Evolutionary conservation across 2,329 filamentous ascomycete genomes (phyloP).

Genomic region (Coniochaeta ligniaria): DNA sequence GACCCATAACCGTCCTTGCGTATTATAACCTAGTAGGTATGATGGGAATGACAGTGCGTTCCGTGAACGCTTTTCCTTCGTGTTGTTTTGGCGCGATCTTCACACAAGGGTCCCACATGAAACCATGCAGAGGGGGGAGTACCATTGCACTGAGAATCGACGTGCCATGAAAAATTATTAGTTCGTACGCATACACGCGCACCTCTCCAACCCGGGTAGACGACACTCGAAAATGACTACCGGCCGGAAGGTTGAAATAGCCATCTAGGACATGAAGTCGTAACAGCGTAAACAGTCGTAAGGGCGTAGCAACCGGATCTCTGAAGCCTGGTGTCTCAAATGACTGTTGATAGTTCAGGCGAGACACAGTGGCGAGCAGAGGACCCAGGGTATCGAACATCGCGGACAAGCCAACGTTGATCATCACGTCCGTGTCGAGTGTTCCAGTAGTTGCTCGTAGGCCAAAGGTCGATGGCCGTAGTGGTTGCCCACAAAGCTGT

Average conservation of each 20-base stretch:
- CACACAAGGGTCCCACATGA: not conserved
- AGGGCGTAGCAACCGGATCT: conserved; percentile 1
- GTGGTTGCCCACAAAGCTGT: conserved; percentile 3
- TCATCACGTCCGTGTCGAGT: not conserved
- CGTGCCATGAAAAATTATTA: not conserved
- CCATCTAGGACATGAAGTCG: conserved; percentile 6
- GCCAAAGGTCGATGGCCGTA: conserved; percentile 1
- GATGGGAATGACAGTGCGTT: not conserved
- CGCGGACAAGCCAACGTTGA: conserved; percentile 1
- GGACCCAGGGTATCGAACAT: not conserved
- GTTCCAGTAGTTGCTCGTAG: not conserved
- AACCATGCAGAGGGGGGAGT: not conserved
- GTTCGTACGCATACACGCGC: not conserved
- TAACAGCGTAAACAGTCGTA: conserved; percentile 5
- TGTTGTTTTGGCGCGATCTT: not conserved
- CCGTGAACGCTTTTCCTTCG: not conserved
- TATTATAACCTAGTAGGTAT: not conserved
- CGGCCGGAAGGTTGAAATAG: conserved; percentile 1
- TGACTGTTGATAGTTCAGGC: not conserved
- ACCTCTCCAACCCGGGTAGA: not conserved
- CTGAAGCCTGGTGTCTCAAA: not conserved
- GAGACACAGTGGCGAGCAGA: not conserved
- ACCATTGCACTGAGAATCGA: not conserved
- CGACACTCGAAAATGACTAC: conserved; percentile 1
- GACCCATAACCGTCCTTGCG: not conserved